phyloP scores from a whole-genome alignment of 1,284 basidiomycete species.

The Termitomyces sp. region DNA sequence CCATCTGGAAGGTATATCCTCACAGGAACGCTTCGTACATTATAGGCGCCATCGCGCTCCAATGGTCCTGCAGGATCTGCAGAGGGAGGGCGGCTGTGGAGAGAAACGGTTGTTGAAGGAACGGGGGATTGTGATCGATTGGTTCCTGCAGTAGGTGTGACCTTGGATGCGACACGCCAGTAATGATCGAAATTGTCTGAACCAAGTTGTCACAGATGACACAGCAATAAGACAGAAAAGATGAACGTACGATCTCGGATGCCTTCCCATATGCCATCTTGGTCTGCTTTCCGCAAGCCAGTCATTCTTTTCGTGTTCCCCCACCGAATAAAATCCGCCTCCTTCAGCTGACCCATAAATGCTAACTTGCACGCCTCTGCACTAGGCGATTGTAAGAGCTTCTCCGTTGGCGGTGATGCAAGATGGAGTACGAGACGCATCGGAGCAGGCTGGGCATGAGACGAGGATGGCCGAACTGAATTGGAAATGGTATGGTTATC shows the following conservation, averaged over 20 bases:
- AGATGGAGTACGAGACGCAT: conserved; percentile 81
- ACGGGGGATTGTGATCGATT: conserved; percentile 48
- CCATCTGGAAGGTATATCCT: conserved; percentile 90
- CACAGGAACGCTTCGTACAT: conserved; percentile 81
- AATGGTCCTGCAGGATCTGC: conserved; percentile 55
- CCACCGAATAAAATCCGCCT: conserved; percentile 93
- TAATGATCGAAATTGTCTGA: conserved; percentile 93
- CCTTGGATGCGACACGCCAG: conserved; percentile 86
- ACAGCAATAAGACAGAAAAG: conserved; percentile 5
- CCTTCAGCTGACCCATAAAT: conserved; percentile 92
- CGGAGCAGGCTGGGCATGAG: conserved; percentile 46
- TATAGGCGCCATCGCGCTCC: conserved; percentile 75
- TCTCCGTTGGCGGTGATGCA: conserved; percentile 78
- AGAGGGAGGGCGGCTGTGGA: conserved; percentile 64
- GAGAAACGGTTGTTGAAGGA: conserved; percentile 44
- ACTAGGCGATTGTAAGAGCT: conserved; percentile 73
- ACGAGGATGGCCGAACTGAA: conserved; percentile 45
- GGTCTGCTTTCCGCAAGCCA: conserved; percentile 79
- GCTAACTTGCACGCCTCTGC: conserved; percentile 83
- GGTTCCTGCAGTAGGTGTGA: conserved; percentile 66
- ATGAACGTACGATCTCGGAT: conserved; percentile 77
- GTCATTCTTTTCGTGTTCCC: conserved; percentile 92
- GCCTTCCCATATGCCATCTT: conserved; percentile 93
- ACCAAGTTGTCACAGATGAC: conserved; percentile 10
- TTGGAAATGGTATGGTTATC: conserved; percentile 71